Evolutionary conservation across 2,329 filamentous ascomycete species (phyloP).

Genomic region (Cercospora janseana): DNA sequence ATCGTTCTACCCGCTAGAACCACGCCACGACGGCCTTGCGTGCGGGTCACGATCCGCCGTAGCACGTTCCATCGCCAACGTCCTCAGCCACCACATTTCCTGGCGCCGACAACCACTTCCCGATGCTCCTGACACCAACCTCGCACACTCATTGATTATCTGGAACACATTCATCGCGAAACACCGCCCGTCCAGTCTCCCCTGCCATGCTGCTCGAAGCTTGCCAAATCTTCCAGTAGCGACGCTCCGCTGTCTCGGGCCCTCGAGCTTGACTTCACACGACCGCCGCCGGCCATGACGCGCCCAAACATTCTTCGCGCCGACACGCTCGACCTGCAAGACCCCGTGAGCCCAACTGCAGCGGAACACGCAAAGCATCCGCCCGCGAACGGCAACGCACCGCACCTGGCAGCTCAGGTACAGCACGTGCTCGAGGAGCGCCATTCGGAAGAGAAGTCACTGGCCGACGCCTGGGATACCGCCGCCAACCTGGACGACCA

Average conservation of each 20-base stretch:
- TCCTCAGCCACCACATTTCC: slow-evolving; percentile 16
- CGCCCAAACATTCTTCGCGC: slow-evolving; percentile 31
- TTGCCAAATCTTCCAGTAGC: background rate
- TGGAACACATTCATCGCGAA: background rate
- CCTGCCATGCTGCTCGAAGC: slow-evolving; percentile 10
- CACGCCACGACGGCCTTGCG: no score
- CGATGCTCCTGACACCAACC: slow-evolving; percentile 8
- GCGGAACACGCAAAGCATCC: slow-evolving; percentile 70
- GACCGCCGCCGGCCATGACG: slow-evolving; percentile 20
- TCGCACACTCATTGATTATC: background rate
- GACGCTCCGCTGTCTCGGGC: slow-evolving; percentile 2
- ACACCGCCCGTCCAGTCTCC: background rate
- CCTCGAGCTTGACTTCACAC: background rate
- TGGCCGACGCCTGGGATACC: slow-evolving; percentile 56
- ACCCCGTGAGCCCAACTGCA: slow-evolving; percentile 76
- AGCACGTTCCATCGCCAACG: slow-evolving; percentile 13
- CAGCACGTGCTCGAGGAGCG: slow-evolving; percentile 74
- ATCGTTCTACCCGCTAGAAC: no score
- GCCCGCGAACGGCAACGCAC: slow-evolving; percentile 58
- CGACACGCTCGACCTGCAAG: slow-evolving; percentile 96
- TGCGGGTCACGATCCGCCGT: slow-evolving; percentile 1
- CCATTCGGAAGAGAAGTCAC: slow-evolving; percentile 67
- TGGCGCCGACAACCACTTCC: slow-evolving; percentile 1
- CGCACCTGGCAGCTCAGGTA: slow-evolving; percentile 83
- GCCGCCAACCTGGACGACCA: slow-evolving; percentile 42